Conservation (phyloP, 257 asterid species). For the Forsythia suspensa region DNA sequence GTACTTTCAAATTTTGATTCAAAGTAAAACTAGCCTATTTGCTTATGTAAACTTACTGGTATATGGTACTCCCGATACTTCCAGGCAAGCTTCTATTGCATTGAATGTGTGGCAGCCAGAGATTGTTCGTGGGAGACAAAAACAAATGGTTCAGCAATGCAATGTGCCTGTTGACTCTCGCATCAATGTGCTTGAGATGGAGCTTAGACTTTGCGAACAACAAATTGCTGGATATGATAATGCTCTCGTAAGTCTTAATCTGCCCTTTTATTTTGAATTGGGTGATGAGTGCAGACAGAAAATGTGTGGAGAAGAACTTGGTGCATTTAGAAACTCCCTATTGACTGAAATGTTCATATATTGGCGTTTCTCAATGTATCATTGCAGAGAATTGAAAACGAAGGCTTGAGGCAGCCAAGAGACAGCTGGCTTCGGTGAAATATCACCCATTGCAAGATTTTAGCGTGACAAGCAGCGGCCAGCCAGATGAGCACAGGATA, state of each 20-base stretch:
- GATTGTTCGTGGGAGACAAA: constrained; percentile 66
- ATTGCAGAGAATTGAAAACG: constrained; percentile 56
- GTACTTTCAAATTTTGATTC: not conserved
- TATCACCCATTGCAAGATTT: constrained; percentile 74
- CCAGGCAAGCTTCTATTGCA: constrained; percentile 81
- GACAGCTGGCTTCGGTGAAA: constrained; percentile 58
- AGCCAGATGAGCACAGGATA: constrained; percentile 25
- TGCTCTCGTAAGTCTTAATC: constrained; percentile 55
- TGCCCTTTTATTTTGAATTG: not conserved
- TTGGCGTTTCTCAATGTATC: constrained; percentile 16
- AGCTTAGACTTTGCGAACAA: constrained; percentile 79
- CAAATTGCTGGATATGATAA: constrained; percentile 61
- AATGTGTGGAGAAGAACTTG: not conserved
- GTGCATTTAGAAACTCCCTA: not conserved
- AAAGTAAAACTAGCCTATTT: not conserved
- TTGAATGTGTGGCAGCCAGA: constrained; percentile 96
- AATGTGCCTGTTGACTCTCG: constrained; percentile 64
- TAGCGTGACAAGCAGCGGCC: constrained; percentile 20
- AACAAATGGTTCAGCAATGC: constrained; percentile 68
- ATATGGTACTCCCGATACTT: constrained; percentile 3
- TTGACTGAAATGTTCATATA: not conserved
- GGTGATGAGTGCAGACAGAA: not conserved
- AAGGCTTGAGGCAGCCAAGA: constrained; percentile 57
- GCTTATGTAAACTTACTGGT: not conserved
- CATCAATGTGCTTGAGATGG: constrained; percentile 76